Percentiles rank a stretch among this genome's conserved stretches.
Evolutionary conservation across 257 asterid species (phyloP).

Genomic region (Solanum dulcamara): DNA sequence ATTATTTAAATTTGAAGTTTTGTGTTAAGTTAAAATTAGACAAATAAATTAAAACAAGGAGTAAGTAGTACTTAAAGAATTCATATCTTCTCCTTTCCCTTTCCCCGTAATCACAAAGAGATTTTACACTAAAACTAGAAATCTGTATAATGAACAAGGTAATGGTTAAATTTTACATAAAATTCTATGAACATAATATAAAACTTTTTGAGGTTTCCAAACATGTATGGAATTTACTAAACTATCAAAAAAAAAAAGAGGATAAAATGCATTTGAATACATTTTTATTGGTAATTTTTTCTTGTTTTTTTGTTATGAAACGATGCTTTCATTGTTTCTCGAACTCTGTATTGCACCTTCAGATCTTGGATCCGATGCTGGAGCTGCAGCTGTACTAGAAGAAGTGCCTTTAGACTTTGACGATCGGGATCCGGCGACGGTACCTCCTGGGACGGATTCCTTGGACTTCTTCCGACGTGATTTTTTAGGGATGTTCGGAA

Average conservation of each 20-base stretch:
- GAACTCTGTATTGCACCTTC: not conserved
- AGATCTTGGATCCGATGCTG: conserved; percentile 4
- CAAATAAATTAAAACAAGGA: no score
- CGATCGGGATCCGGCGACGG: conserved; percentile 1
- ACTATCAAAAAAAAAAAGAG: not conserved
- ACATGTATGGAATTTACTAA: not conserved
- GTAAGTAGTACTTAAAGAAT: not conserved
- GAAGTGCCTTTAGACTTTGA: conserved; percentile 15
- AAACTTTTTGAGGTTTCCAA: not conserved
- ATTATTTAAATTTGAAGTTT: no score
- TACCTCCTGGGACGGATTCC: conserved; percentile 12
- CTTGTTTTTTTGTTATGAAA: not conserved
- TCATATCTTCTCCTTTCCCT: not conserved
- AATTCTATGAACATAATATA: not conserved
- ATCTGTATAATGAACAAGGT: not conserved
- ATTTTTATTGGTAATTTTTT: not conserved
- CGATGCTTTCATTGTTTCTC: not conserved
- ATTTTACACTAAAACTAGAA: not conserved
- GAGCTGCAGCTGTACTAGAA: not conserved
- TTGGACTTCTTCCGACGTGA: conserved; percentile 36
- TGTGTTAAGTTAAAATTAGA: no score
- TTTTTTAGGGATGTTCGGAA: conserved; percentile 34
- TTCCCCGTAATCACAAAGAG: not conserved
- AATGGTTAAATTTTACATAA: not conserved
- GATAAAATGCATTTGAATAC: not conserved